Evolutionary conservation across 306 rosid species (phyloP), one percentile per base, ranked within the genome.

Genomic region (Trichosanthes truncata): DNA sequence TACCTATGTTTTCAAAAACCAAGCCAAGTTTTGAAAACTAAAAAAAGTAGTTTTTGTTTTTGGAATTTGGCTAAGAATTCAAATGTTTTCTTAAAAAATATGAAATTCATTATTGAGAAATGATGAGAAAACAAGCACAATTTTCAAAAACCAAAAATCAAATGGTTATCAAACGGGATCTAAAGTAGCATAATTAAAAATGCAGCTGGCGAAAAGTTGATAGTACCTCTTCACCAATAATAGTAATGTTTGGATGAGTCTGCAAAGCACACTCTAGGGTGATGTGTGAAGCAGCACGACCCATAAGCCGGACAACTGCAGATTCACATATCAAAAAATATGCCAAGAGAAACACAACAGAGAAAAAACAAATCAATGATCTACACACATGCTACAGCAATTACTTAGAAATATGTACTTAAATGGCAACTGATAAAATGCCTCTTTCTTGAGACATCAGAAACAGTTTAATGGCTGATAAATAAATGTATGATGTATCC

Each of bases 251-350:
- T 81, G 99, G 98, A 83, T 96, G 99, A 65, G 98, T 96, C 87
- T 96, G 99, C 83, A 96, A 85, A 80, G 99, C 99, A 84, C 99
- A 96, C 87, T 96, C 99, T 26, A 96, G 86, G 0, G 99, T 96
- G 82, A 96, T 96, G 88, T 96, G 99, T 74, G 99, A 96, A 84
- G 99, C 99, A n/a, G 99, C 99, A 86, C 99, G 99, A 60, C 99
- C 99, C 99, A 96, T 96, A 81, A 96, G 98, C 84, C 99, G 86
- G 67, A 96, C 99, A 90, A 96, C 99, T 96, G 96, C 89, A 87
- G 77, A 84, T 33, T 26, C 25, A 38, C 36, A 76, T 41, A 36
- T 7, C 25, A 35, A 56, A 49, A 48, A 74, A 73, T 73, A 48
- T 61, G 43, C 26, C 52, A 53, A 15, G 52, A 69, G 67, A 33